Evolutionary conservation across 2,329 filamentous ascomycete genomes (phyloP), one percentile per base, ranked within the genome.

Genomic region (Podosphaera aphanis): DNA sequence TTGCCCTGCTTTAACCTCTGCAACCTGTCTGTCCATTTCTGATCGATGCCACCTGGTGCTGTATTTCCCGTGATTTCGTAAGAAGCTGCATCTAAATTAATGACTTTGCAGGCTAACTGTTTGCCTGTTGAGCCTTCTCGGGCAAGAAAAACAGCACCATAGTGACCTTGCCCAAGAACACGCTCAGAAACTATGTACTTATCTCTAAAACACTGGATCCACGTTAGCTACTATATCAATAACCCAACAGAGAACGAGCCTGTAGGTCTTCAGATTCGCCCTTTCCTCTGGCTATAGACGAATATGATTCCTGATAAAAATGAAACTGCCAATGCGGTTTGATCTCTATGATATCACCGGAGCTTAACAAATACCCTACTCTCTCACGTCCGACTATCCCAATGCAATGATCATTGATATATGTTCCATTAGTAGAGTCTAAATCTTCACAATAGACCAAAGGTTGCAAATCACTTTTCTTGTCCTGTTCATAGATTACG

Each of bases 31-130:
- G 33, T 5, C 45, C 43, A 48, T 31, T 37, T 47, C 44, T 16
- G 20, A 21, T 33, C 31, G 19, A 23, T 13, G 3, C 25, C 38
- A 27, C 25, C 8, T 31, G 37, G 29, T 13, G 13, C 27, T 15
- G 4, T 15, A 31, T 36, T 44, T 11, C 42, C 43, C 31, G 21
- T 37, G 18, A 45, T 37, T 15, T 44, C 41, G 5, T 46, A 11
- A 16, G 40, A 46, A 16, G 46, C 43, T 15, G 43, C 16, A 3
- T 63, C 61, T 2, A 79, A 54, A 45, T 71, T 63, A 44, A 81
- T 63, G 7, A 82, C 60, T 53, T 84, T 83, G 63, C 79, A 84
- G 10, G 77, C 77, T 18, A 82, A 51, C 53, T 83, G 79, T 46
- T 65, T 66, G 33, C 66, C 64, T 0, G 68, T 71, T 5, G 57